Percentiles rank a stretch among this genome's conserved stretches.
These are phyloP conservation scores for Haplosporangium sp. DNA, from an alignment of 371 early-diverging fungal genomes.

Conservation along the genomic window DNA sequence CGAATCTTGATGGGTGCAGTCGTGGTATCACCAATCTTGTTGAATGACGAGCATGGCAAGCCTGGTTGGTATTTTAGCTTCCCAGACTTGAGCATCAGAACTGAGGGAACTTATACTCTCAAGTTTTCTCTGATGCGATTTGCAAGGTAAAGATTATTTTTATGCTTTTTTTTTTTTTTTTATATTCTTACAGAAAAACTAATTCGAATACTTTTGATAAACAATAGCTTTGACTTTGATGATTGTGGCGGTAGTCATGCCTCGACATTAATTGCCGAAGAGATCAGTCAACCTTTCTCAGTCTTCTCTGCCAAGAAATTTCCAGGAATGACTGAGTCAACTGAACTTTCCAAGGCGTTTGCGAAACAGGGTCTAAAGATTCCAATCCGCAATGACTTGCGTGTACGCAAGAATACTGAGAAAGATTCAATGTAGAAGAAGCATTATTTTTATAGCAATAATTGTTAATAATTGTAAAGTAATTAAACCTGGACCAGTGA, in stretches of 20 bases:
- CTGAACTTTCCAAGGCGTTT: constrained; percentile 86
- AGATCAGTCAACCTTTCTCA: constrained; percentile 70
- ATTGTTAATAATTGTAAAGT: neutral
- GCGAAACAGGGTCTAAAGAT: constrained; percentile 94
- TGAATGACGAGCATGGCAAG: constrained; percentile 78
- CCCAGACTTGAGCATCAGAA: constrained; percentile 90
- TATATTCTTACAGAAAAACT: neutral
- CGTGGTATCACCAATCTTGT: constrained; percentile 80
- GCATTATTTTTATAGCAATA: too few relatives aligned
- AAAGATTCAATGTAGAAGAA: neutral
- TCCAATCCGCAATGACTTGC: constrained; percentile 85
- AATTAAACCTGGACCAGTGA: neutral
- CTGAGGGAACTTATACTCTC: constrained; percentile 87
- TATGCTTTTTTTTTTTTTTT: neutral
- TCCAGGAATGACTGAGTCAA: constrained; percentile 95
- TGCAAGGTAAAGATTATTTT: constrained; percentile 49
- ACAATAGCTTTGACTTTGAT: constrained; percentile 24
- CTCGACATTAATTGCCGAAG: constrained; percentile 62
- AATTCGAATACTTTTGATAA: neutral
- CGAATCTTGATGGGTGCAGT: constrained; percentile 81
- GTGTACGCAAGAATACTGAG: constrained; percentile 29
- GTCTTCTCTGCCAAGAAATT: constrained; percentile 92
- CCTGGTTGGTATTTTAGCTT: constrained; percentile 91
- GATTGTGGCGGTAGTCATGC: constrained; percentile 13
- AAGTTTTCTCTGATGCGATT: constrained; percentile 77